Evolutionary conservation across 2,329 filamentous ascomycete genomes (phyloP).

Genomic region (Fusarium mangiferae): DNA sequence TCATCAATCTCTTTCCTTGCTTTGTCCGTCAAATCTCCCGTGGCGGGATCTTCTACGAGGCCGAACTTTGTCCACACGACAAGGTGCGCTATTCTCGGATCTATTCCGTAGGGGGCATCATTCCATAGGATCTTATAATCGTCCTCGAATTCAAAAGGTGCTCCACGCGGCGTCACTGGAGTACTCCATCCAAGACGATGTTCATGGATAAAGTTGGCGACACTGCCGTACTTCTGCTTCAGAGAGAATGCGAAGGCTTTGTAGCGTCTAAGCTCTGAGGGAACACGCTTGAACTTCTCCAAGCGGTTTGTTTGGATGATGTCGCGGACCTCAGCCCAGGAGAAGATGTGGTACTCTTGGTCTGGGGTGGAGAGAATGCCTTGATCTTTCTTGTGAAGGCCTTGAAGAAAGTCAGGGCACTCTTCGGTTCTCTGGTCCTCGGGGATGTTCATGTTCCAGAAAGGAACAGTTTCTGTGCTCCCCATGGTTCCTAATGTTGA

Average conservation of each 20-base stretch:
- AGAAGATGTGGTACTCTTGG: slow-evolving; percentile 67
- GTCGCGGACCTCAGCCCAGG: slow-evolving; percentile 75
- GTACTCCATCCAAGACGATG: slow-evolving; percentile 75
- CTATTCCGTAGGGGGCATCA: slow-evolving; percentile 94
- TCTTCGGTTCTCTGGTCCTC: slow-evolving; percentile 66
- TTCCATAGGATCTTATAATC: slow-evolving; percentile 84
- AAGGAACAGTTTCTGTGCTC: slow-evolving; percentile 59
- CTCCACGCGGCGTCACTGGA: slow-evolving; percentile 50
- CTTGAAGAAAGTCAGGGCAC: slow-evolving; percentile 77
- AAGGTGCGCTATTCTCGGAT: slow-evolving; percentile 80
- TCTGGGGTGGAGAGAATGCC: slow-evolving; percentile 78
- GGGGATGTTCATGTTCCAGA: slow-evolving; percentile 87
- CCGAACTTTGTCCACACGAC: slow-evolving; percentile 95
- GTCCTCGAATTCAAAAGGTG: slow-evolving; percentile 57
- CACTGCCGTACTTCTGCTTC: slow-evolving; percentile 74
- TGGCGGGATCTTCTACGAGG: slow-evolving; percentile 73
- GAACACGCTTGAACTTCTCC: slow-evolving; percentile 79
- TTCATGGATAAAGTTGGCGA: slow-evolving; percentile 79
- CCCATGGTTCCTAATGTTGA: slow-evolving; percentile 49
- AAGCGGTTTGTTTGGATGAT: slow-evolving; percentile 75
- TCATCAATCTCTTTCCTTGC: slow-evolving; percentile 73
- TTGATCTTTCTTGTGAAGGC: slow-evolving; percentile 74
- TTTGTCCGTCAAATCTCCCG: slow-evolving; percentile 73
- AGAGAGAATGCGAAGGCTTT: slow-evolving; percentile 74
- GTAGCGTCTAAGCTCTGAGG: slow-evolving; percentile 83